Evolutionary conservation across 306 rosid species (phyloP).

Genomic region (Vachellia collinsii): DNA sequence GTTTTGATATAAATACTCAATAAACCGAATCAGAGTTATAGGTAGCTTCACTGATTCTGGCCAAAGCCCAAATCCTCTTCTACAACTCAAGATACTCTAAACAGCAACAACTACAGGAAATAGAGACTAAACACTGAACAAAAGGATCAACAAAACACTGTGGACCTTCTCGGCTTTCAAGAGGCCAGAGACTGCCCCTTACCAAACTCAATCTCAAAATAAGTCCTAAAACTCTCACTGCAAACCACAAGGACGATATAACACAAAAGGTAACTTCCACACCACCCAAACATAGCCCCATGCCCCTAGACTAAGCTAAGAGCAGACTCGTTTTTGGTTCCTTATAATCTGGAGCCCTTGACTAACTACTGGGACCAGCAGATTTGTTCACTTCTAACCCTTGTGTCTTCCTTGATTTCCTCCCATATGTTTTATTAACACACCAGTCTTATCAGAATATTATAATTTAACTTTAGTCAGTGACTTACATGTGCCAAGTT

Average conservation of each 20-base stretch:
- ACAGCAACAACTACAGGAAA: not conserved
- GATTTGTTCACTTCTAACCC: not conserved
- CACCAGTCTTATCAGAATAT: slow-evolving; percentile 16
- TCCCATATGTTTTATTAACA: not conserved
- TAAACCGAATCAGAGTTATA: too few relatives aligned
- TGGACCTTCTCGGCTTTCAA: not conserved
- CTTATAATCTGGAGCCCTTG: not conserved
- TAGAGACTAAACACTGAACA: not conserved
- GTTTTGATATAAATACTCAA: not conserved
- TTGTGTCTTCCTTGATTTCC: not conserved
- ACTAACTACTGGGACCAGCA: not conserved
- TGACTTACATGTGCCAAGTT: slow-evolving; percentile 61
- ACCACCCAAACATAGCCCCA: not conserved
- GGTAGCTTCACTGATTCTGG: not conserved
- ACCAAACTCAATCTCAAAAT: not conserved
- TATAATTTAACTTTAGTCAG: slow-evolving; percentile 40
- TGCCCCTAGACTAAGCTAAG: not conserved
- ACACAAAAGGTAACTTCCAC: not conserved
- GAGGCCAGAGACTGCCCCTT: not conserved
- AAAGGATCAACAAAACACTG: not conserved
- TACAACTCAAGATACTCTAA: not conserved
- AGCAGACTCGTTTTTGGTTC: not conserved
- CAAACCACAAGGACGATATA: not conserved
- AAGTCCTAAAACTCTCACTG: not conserved
- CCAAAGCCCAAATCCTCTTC: not conserved